Percentiles rank a stretch among this genome's conserved stretches.
phyloP scores from a whole-genome alignment of 176 grass and related monocot genomes.

The Cymbopogon citratus region DNA sequence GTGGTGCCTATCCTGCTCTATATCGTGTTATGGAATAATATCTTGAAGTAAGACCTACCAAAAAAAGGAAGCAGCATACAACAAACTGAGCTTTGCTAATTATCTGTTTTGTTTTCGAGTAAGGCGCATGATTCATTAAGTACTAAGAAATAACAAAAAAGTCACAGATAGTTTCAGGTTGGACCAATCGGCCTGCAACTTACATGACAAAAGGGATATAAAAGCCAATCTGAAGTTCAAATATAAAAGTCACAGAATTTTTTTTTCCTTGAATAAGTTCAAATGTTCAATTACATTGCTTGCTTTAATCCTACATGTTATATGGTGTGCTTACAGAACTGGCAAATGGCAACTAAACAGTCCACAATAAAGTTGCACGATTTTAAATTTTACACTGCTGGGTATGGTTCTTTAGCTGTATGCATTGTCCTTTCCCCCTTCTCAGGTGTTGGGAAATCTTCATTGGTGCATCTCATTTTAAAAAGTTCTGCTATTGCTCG shows the following conservation, averaged over 20 bases:
- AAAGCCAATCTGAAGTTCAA: neutral
- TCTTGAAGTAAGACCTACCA: neutral
- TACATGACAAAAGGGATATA: neutral
- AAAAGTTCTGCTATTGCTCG: conserved; percentile 60
- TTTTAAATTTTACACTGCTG: neutral
- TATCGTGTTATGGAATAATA: neutral
- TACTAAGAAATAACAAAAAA: neutral
- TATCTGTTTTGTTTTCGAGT: neutral
- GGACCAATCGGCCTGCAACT: neutral
- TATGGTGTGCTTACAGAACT: neutral
- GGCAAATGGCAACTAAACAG: conserved; percentile 1
- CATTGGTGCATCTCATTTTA: conserved; percentile 68
- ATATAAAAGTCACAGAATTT: no score
- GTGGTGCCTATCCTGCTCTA: neutral
- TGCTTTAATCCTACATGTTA: neutral
- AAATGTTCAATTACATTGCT: neutral
- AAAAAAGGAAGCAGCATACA: neutral
- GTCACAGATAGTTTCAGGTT: neutral
- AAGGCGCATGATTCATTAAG: neutral
- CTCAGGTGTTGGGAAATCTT: conserved; percentile 92
- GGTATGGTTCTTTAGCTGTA: conserved; percentile 14
- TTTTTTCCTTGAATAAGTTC: neutral
- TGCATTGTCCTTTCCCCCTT: neutral
- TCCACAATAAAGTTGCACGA: neutral
- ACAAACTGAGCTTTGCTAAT: neutral